phyloP scores from a whole-genome alignment of 805 yeast genomes.

The Ogataea trehaloabstinens region DNA sequence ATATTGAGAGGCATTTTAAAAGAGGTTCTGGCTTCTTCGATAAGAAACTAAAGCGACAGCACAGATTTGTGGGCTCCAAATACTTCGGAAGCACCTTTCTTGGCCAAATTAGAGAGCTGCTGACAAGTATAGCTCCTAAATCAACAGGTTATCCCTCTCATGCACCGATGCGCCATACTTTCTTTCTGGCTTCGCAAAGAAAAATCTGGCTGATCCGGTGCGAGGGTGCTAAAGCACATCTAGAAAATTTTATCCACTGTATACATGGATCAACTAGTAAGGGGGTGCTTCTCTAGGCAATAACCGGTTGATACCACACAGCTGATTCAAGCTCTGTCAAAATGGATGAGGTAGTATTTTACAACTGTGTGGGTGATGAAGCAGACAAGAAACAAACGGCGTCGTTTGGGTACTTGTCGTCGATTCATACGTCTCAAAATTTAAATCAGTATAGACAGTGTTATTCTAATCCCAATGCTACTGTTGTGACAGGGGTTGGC shows the following conservation, averaged over 20 bases:
- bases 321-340: not conserved
- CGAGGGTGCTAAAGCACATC: too few relatives aligned
- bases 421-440: constrained; percentile 47
- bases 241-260: too few relatives aligned
- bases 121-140: too few relatives aligned
- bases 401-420: constrained; percentile 36
- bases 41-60: not conserved
- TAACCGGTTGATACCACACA: too few relatives aligned
- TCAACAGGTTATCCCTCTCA: too few relatives aligned
- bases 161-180: too few relatives aligned
- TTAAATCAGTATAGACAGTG: constrained; percentile 52
- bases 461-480: constrained; percentile 44
- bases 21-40: not conserved
- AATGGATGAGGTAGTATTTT: constrained; percentile 54
- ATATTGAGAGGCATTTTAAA: constrained; percentile 84
- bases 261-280: too few relatives aligned
- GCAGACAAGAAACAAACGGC: constrained; percentile 37
- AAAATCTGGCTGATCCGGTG: too few relatives aligned
- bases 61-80: not conserved
- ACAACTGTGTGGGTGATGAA: constrained; percentile 44
- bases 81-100: too few relatives aligned
- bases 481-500: constrained; percentile 44
- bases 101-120: too few relatives aligned
- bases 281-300: too few relatives aligned
- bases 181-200: too few relatives aligned